Base-by-base conservation (phyloP, 2,329 filamentous ascomycete species). In the Tolypocladium tundrense region DNA sequence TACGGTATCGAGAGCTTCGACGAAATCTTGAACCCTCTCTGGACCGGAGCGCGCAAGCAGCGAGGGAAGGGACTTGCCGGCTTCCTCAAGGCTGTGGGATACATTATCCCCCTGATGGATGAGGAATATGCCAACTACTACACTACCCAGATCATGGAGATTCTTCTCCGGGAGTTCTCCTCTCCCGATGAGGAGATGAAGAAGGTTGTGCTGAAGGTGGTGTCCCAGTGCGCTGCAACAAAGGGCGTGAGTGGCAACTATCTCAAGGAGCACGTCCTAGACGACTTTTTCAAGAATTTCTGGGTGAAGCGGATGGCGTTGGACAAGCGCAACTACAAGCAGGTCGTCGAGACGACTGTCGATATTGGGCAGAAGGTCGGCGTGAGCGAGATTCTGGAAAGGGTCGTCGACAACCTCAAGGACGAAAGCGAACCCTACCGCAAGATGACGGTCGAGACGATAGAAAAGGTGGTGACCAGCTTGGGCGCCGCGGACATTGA, bases 91-190 rank as follows among this genome's bases (percentile, higher is more conserved):
- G 94, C 94, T 53, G 93, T 99, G 50, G 94, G 94, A 33, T 97
- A 94, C 72, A 96, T 99, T 69, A 97, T 99, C 62, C 94, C 94
- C 5, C 83, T 99, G 56, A 99, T 99, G 94, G 94, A 99, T 75
- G 94, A 99, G 74, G 94, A 99, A 70, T 97, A 97, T 72, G 93
- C 94, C 74, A 97, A 97, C 71, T 99, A 99, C 76, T 99, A 99
- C 69, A 97, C 94, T 10, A 90, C 87, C 64, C 92, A 99, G 73
- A 97, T 99, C 67, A 97, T 99, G 93, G 94, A 97, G 73, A 97
- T 97, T 67, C 78, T 99, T 16, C 84, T 97, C 37, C 86, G 94
- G 67, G 94, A 99, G 70, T 99, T 99, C 68, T 89, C 91, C 8
- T 97, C 93, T 0, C 94, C 94, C 0, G 94, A 99, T 64, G 94